A percentile compares a stretch with the other conserved stretches of the same genome.
phyloP scores from a whole-genome alignment of 169 alveolate genomes.

The Cystoisospora suis region DNA sequence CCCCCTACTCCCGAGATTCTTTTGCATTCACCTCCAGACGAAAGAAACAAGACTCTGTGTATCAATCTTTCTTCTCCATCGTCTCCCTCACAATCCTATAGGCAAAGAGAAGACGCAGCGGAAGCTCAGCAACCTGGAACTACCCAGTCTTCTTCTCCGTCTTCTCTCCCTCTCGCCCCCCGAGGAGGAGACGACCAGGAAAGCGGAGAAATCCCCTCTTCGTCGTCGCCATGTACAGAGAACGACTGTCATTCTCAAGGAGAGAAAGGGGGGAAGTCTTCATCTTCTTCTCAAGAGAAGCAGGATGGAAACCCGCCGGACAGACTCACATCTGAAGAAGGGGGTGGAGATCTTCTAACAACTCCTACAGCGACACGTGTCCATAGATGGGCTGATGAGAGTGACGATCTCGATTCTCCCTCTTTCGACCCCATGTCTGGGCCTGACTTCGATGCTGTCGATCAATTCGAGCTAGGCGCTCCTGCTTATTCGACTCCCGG shows the following conservation, averaged over 20 bases:
- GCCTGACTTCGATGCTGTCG: background rate
- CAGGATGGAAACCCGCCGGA: background rate
- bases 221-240: too few relatives aligned
- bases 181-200: too few relatives aligned
- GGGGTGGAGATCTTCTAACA: background rate
- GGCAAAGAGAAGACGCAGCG: too few relatives aligned
- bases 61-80: too few relatives aligned
- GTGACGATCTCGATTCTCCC: slow-evolving; percentile 61
- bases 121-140: too few relatives aligned
- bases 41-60: too few relatives aligned
- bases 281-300: background rate
- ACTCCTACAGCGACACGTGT: slow-evolving; percentile 5
- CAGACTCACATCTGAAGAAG: slow-evolving; percentile 23
- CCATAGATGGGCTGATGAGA: slow-evolving; percentile 60
- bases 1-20: too few relatives aligned
- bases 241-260: background rate
- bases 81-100: too few relatives aligned
- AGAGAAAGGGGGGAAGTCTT: background rate
- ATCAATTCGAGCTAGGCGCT: background rate
- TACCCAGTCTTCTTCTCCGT: too few relatives aligned
- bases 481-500: background rate
- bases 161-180: too few relatives aligned
- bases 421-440: slow-evolving; percentile 54
- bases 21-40: too few relatives aligned
- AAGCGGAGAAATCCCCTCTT: too few relatives aligned